phyloP scores from a whole-genome alignment of 2,329 filamentous ascomycete genomes.

The Penicillium glabrum region DNA sequence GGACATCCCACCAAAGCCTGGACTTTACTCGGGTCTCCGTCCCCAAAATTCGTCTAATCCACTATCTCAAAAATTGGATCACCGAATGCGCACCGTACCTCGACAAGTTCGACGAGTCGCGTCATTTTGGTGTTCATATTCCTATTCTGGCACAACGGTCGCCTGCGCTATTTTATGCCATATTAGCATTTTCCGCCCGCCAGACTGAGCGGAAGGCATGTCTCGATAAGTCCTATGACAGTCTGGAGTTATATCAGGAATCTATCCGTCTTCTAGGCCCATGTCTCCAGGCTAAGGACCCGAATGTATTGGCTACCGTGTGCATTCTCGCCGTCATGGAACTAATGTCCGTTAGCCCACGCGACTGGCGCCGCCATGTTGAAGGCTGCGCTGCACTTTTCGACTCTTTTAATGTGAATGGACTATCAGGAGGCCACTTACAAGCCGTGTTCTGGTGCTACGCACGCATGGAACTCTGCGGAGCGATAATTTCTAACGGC shows the following conservation, averaged over 20 bases:
- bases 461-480: conserved; percentile 56
- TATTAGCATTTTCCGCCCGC: conserved; percentile 54
- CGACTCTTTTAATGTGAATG: conserved; percentile 50
- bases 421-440: conserved; percentile 50
- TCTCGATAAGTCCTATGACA: conserved; percentile 46
- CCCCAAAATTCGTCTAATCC: conserved; percentile 35
- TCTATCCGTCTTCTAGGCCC: conserved; percentile 50
- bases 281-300: conserved; percentile 47
- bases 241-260: conserved; percentile 53
- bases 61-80: conserved; percentile 45
- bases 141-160: conserved; percentile 49
- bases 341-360: conserved; percentile 47
- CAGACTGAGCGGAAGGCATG: conserved; percentile 51
- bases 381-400: conserved; percentile 57
- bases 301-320: conserved; percentile 52
- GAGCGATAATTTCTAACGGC: conserved; percentile 53
- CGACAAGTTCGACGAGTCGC: conserved; percentile 55
- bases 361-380: conserved; percentile 55
- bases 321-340: conserved; percentile 55
- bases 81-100: conserved; percentile 38
- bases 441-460: conserved; percentile 59
- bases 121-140: conserved; percentile 53
- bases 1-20: conserved; percentile 14
- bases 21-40: conserved; percentile 29
- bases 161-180: conserved; percentile 48